These are phyloP conservation scores for Rhynchospora tenuis DNA, from an alignment of 176 grass and related monocot genomes.

Conservation along the genomic window DNA sequence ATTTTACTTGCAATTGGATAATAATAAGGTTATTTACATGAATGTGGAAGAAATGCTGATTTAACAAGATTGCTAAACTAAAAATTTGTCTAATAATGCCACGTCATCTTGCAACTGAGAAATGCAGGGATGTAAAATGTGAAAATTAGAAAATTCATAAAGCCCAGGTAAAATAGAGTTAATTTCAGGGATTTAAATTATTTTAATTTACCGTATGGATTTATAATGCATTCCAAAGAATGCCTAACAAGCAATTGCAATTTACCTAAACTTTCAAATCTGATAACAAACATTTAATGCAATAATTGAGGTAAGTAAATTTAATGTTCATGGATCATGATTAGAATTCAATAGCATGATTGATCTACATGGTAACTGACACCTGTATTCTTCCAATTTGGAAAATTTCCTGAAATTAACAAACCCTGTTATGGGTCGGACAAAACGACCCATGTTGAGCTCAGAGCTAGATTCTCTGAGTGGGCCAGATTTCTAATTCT, in stretches of 20 bases:
- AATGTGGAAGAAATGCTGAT: too few species aligned
- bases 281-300: not conserved
- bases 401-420: not conserved
- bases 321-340: too few species aligned
- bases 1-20: too few species aligned
- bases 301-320: not conserved
- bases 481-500: not conserved
- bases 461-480: not conserved
- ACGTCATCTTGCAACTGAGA: too few species aligned
- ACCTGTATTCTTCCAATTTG: not conserved
- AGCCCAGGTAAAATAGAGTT: too few species aligned
- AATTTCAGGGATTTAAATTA: too few species aligned
- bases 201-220: not conserved
- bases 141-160: too few species aligned
- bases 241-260: not conserved
- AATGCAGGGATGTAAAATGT: too few species aligned
- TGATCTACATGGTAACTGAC: not conserved
- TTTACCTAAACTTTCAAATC: not conserved
- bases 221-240: not conserved
- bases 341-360: not conserved
- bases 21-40: too few species aligned
- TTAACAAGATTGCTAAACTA: too few species aligned
- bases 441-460: not conserved
- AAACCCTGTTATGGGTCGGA: slow-evolving; percentile 3
- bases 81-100: too few species aligned